These are phyloP conservation scores for Xanthoparmelia taractica DNA, from an alignment of 495 filamentous ascomycete species.

Conservation along the genomic window DNA sequence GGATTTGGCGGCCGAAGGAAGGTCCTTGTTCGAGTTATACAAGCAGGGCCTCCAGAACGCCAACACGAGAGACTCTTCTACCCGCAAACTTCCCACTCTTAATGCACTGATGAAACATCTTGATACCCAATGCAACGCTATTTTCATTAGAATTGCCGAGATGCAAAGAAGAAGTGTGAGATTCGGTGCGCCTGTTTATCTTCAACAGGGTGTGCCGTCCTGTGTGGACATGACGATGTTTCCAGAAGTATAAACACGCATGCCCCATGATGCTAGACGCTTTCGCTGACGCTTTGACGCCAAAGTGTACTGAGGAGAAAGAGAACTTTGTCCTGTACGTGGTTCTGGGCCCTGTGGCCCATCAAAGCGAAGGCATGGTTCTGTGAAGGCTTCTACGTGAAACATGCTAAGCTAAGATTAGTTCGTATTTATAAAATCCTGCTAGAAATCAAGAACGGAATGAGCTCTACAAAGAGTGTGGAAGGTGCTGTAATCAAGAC, in stretches of 20 bases:
- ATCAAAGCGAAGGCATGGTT: conserved; percentile 18
- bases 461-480: conserved; percentile 44
- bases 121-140: conserved; percentile 44
- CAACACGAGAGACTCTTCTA: conserved; percentile 24
- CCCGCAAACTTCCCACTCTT: conserved; percentile 41
- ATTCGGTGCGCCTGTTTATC: conserved; percentile 41
- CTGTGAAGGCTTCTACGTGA: background rate
- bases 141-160: conserved; percentile 51
- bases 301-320: conserved; percentile 5
- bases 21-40: conserved; percentile 44
- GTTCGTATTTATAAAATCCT: conserved; percentile 45
- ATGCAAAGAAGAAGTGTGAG: conserved; percentile 51
- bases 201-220: conserved; percentile 29
- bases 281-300: background rate
- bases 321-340: conserved; percentile 29
- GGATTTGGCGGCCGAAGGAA: conserved; percentile 34
- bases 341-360: conserved; percentile 25
- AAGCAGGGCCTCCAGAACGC: conserved; percentile 34
- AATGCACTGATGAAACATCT: conserved; percentile 46
- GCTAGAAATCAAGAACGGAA: conserved; percentile 45
- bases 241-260: conserved; percentile 23
- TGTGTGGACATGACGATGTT: conserved; percentile 35
- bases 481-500: conserved; percentile 39
- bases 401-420: conserved; percentile 24
- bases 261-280: background rate